Evolutionary conservation across 163 green algal genomes (phyloP).

Genomic region (Prototheca cutis): DNA sequence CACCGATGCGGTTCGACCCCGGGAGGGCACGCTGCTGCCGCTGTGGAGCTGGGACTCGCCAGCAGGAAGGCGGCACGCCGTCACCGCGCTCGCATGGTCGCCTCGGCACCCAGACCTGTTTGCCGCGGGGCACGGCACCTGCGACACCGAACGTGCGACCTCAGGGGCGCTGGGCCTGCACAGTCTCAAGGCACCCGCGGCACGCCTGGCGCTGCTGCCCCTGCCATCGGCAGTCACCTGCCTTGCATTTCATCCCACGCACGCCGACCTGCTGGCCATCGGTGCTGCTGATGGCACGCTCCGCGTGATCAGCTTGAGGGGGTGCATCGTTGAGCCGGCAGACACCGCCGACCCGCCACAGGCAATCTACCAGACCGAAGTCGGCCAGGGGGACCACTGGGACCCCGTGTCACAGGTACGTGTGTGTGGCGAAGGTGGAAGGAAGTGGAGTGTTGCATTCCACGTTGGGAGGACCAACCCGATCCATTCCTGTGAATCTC

Average conservation of each 20-base stretch:
- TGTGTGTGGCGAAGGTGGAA: background rate
- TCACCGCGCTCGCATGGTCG: conserved; percentile 81
- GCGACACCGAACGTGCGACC: conserved; percentile 70
- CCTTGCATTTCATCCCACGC: conserved; percentile 79
- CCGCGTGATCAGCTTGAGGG: conserved; percentile 41
- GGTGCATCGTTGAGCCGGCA: background rate
- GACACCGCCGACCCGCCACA: conserved; percentile 21
- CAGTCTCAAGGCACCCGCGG: conserved; percentile 74
- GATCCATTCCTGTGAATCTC: no score
- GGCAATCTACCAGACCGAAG: conserved; percentile 56
- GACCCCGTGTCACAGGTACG: conserved; percentile 82
- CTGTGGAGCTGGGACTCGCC: conserved; percentile 72
- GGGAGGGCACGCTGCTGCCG: conserved; percentile 83
- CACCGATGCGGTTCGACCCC: conserved; percentile 51
- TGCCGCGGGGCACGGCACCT: conserved; percentile 82
- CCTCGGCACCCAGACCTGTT: conserved; percentile 76
- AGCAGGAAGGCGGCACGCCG: conserved; percentile 11
- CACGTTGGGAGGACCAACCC: no score
- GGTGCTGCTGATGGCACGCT: conserved; percentile 77
- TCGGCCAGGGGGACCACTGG: conserved; percentile 62
- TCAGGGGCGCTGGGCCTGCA: conserved; percentile 71
- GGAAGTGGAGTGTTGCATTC: no score
- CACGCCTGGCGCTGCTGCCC: conserved; percentile 28
- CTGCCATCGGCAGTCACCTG: conserved; percentile 63
- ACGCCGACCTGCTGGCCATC: conserved; percentile 74